Base-by-base conservation (phyloP, 2,329 filamentous ascomycete genomes). In the Elsinoe batatas region DNA sequence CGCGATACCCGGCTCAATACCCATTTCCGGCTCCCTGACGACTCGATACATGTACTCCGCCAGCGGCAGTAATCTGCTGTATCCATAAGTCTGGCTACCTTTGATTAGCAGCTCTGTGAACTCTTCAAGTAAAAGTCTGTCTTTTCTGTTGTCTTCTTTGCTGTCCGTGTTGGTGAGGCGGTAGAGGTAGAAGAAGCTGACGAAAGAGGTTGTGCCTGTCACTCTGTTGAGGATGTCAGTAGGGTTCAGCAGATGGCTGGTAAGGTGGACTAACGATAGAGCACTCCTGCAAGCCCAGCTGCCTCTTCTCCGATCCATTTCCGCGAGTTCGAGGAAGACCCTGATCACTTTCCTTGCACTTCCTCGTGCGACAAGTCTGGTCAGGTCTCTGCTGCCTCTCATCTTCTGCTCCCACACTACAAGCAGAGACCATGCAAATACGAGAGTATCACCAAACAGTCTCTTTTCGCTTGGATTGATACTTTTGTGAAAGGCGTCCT, bases 31-130 rank as follows among this genome's bases (percentile, higher is more conserved):
- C 33, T 51, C 47, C 33, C 47, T 51, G 17, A 35, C 33, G 2
- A 51, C 47, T 8, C 47, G 47, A 35, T 37, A 51, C 47, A 51
- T 51, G 47, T 51, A 51, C 47, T 51, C 47, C 33, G 47, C 47
- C 32, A 51, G 47, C 47, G 47, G 47, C 22, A 51, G 47, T 26
- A 51, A 38, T 38, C 47, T 51, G 47, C 32, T 38, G 35, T 51
- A 51, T 15, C 47, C 47, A 35, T 51, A 51, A 3, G 47, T 51
- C 33, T 51, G 47, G 17, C 47, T 35, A 10, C 47, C 47, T 20
- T n/a, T 36, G 6, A 51, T 18, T 2, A 51, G 32, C 17, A 35
- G 32, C 11, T 51, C 35, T 4, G 47, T 36, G 35, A 51, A 51
- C 6, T 51, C 47, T 35, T 51, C 47, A 17, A 51, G 47, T 33